These are phyloP conservation scores for Zygoascus biomembranicola DNA, from an alignment of 805 yeast species.

Conservation along the genomic window DNA sequence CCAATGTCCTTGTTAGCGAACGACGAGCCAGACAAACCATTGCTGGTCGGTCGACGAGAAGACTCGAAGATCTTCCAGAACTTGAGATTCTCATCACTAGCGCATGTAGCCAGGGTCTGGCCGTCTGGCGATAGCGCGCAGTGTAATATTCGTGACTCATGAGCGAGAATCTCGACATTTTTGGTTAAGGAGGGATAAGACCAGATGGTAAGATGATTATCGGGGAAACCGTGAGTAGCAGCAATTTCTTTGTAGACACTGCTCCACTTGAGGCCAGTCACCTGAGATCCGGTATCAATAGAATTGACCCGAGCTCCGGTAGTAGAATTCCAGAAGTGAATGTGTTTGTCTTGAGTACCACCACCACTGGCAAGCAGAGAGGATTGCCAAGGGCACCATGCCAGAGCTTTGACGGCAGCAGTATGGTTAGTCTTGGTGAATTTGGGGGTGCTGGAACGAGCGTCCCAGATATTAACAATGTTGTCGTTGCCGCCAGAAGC, in stretches of 20 bases:
- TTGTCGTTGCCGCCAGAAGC: constrained; percentile 96
- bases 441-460: constrained; percentile 57
- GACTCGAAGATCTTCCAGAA: constrained; percentile 86
- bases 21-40: constrained; percentile 23
- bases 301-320: constrained; percentile 82
- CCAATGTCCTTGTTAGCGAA: constrained; percentile 40
- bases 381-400: constrained; percentile 87
- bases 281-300: constrained; percentile 88
- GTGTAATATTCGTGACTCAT: constrained; percentile 77
- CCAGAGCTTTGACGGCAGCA: constrained; percentile 91
- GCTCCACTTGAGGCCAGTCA: constrained; percentile 92
- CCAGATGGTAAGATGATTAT: constrained; percentile 74
- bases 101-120: constrained; percentile 83
- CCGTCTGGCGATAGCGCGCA: constrained; percentile 87
- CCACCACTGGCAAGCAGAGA: constrained; percentile 94
- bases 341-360: constrained; percentile 80
- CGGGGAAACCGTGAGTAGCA: constrained; percentile 91
- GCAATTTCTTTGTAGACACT: constrained; percentile 55
- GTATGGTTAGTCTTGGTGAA: constrained; percentile 72
- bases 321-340: constrained; percentile 92
- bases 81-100: constrained; percentile 93
- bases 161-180: constrained; percentile 88
- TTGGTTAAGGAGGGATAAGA: constrained; percentile 78
- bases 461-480: constrained; percentile 88
- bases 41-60: constrained; percentile 28